A percentile compares a stretch with the other conserved stretches of the same genome.
Evolutionary conservation across 768 basidiomycete genomes (phyloP).

Genomic region (Rhodotorula paludigena): DNA sequence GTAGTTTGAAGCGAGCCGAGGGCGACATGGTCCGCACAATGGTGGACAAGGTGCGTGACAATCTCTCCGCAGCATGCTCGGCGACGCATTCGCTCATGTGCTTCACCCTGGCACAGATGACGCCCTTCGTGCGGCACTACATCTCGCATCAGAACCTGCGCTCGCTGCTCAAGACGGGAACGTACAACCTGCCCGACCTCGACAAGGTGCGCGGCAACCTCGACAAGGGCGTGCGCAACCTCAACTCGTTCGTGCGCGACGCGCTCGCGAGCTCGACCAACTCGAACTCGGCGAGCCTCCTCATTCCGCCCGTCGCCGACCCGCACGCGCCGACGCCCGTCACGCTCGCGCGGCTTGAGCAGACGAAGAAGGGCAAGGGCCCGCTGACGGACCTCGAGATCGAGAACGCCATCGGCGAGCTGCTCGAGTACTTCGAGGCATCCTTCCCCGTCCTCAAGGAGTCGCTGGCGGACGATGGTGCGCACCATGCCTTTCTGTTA

Average conservation of each 20-base stretch:
- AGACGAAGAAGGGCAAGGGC: slow-evolving; percentile 46
- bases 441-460: slow-evolving; percentile 88
- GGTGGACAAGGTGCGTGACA: slow-evolving; percentile 76
- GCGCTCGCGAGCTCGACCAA: slow-evolving; percentile 33
- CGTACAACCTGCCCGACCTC: slow-evolving; percentile 62
- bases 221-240: slow-evolving; percentile 66
- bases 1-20: slow-evolving; percentile 81
- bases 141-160: slow-evolving; percentile 37
- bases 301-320: slow-evolving; percentile 35
- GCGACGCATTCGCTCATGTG: neutral
- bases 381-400: slow-evolving; percentile 82
- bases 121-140: slow-evolving; percentile 65
- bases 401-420: slow-evolving; percentile 79
- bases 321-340: slow-evolving; percentile 68
- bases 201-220: slow-evolving; percentile 64
- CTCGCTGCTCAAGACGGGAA: slow-evolving; percentile 32
- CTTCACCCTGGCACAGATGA: slow-evolving; percentile 60
- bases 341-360: slow-evolving; percentile 52
- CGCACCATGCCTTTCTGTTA: slow-evolving; percentile 47
- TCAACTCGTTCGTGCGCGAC: slow-evolving; percentile 47
- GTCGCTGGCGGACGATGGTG: slow-evolving; percentile 72
- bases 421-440: slow-evolving; percentile 94
- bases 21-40: slow-evolving; percentile 93
- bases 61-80: neutral
- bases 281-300: slow-evolving; percentile 8